Evolutionary conservation across 345 rosid species (phyloP).

Genomic region (Theobroma cacao): DNA sequence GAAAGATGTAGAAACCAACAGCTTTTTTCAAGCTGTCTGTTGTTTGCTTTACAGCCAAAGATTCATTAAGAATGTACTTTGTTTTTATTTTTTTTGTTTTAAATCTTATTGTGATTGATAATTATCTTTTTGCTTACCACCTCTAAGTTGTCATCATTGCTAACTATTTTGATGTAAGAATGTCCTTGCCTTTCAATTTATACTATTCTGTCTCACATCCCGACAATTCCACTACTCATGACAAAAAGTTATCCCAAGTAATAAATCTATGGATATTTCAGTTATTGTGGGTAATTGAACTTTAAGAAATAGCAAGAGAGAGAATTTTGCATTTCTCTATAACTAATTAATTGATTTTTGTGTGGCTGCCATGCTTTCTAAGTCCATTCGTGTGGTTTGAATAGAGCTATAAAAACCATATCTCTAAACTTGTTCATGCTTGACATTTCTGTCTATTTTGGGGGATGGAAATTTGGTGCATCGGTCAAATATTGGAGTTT

Average conservation of each 20-base stretch:
- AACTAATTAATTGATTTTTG: not conserved
- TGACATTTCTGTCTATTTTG: not conserved
- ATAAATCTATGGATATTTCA: too few relatives aligned
- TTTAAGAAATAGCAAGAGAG: too few relatives aligned
- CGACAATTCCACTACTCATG: too few relatives aligned
- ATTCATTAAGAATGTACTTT: constrained; percentile 13
- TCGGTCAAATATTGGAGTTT: not conserved
- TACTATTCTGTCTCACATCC: too few relatives aligned
- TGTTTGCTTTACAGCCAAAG: constrained; percentile 11
- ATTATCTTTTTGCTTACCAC: not conserved
- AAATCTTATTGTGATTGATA: not conserved
- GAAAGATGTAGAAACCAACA: constrained; percentile 17
- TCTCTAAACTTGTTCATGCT: not conserved
- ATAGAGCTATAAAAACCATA: not conserved
- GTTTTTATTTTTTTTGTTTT: too few relatives aligned
- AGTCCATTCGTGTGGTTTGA: not conserved
- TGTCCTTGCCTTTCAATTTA: too few relatives aligned
- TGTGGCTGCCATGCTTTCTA: not conserved
- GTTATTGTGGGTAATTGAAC: too few relatives aligned
- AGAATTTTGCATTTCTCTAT: too few relatives aligned
- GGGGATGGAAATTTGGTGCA: not conserved
- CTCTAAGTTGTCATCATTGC: not conserved
- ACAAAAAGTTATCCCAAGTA: too few relatives aligned
- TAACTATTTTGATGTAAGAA: not conserved
- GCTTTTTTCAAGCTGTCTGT: constrained; percentile 9